phyloP scores from a whole-genome alignment of 371 early-diverging fungal genomes.

The Entomophthora muscae region DNA sequence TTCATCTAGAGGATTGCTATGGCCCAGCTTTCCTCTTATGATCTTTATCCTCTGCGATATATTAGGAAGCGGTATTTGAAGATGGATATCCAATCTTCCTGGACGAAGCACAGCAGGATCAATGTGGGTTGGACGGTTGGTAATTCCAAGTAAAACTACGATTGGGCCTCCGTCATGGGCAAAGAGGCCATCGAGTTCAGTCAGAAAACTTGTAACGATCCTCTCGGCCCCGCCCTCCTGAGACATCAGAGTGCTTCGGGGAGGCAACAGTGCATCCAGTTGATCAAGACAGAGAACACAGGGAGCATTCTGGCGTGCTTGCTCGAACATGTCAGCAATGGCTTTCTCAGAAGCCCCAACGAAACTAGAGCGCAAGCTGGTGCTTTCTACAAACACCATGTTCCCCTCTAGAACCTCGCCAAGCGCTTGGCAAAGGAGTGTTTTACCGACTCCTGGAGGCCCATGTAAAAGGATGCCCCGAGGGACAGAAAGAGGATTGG shows the following conservation, averaged over 20 bases:
- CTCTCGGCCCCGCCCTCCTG: constrained; percentile 38
- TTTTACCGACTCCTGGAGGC: constrained; percentile 99
- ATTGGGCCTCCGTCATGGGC: background rate
- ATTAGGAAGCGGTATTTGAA: constrained; percentile 63
- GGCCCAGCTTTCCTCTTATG: background rate
- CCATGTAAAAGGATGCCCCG: constrained; percentile 97
- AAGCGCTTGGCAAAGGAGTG: constrained; percentile 95
- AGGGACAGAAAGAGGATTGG: too few relatives aligned
- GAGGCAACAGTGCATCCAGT: constrained; percentile 86
- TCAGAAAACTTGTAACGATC: background rate
- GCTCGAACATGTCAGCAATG: constrained; percentile 92
- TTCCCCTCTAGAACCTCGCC: constrained; percentile 94
- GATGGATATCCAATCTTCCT: constrained; percentile 79
- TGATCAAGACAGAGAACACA: constrained; percentile 99
- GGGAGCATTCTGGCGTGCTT: constrained; percentile 88
- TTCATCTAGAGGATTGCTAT: background rate
- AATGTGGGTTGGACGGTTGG: constrained; percentile 51
- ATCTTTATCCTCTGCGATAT: constrained; percentile 29
- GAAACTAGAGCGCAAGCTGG: constrained; percentile 98
- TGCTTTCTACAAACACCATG: constrained; percentile 98
- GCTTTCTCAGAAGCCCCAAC: constrained; percentile 99
- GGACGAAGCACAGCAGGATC: constrained; percentile 95
- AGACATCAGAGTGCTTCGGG: constrained; percentile 31
- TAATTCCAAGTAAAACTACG: constrained; percentile 19
- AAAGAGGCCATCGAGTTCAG: background rate